A percentile compares a stretch with the other conserved stretches of the same genome.
Evolutionary conservation across 164 flowering plant species (phyloP).

Genomic region (Berberis thunbergii): DNA sequence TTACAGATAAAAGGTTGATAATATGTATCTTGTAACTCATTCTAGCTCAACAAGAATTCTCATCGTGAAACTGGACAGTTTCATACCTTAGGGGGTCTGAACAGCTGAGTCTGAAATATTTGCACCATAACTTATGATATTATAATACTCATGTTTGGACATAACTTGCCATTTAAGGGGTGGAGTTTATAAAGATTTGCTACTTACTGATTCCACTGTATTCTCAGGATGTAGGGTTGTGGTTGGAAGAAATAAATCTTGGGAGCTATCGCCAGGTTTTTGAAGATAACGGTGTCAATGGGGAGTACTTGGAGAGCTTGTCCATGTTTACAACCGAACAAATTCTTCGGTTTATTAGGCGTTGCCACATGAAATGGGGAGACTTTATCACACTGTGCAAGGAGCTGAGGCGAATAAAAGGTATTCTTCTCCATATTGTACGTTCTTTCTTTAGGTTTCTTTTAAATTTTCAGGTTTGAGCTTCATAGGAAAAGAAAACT

Average conservation of each 20-base stretch:
- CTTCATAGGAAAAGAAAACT: neutral
- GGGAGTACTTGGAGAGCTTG: constrained; percentile 90
- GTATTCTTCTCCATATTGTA: constrained; percentile 25
- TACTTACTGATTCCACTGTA: neutral
- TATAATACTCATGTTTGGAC: neutral
- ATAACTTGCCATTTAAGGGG: neutral
- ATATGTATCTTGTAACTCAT: no score
- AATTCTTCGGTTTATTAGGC: constrained; percentile 86
- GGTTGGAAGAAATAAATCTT: constrained; percentile 93
- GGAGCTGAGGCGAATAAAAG: constrained; percentile 93
- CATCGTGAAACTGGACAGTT: neutral
- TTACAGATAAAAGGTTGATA: no score
- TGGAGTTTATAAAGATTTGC: neutral
- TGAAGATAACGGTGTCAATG: constrained; percentile 85
- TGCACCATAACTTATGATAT: neutral
- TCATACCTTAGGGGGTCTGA: neutral
- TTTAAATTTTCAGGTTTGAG: neutral
- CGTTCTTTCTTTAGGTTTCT: constrained; percentile 2
- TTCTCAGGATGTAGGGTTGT: constrained; percentile 85
- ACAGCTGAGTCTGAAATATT: no score
- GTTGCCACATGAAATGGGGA: constrained; percentile 99
- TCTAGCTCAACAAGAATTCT: no score
- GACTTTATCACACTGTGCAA: constrained; percentile 97
- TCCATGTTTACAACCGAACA: constrained; percentile 97
- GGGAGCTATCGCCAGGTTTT: constrained; percentile 80